Base-by-base conservation (phyloP, 23 red algal genomes). In the Agarophyton chilense region DNA sequence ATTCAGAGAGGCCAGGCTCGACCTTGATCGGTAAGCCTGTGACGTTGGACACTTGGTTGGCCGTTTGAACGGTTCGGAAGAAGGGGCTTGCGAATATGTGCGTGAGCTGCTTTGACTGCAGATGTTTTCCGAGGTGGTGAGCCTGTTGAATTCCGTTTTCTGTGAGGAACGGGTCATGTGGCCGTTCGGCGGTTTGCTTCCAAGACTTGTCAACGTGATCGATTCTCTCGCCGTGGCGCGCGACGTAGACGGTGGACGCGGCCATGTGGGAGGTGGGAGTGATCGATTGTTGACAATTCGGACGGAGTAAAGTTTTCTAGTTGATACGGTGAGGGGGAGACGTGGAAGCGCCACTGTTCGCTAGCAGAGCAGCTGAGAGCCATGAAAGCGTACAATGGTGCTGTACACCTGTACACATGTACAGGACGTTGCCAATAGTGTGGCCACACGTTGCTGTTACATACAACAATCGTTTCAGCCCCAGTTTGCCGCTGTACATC, bases 201-300 rank as follows among this genome's bases (percentile, higher is more conserved):
- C 95, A 97, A 28, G 29, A 1, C 33, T 65, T 52, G 33, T 97
- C 95, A 22, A 97, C 90, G 61, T 90, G 90, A 83, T 97, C 95
- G 21, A 88, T 62, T 54, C 95, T 78, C 78, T 97, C 95, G 26
- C 95, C 95, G 54, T 97, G 95, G 2, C 95, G 80, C n/a, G 87
- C 94, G 26, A 96, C 65, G 60, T 72, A 94, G 42, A 94, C 68
- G 0, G 72, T 79, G 22, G 80, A 84, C 1, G 80, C 54, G 17
- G 22, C 16, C 61, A 61, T 84, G 24, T 47, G 33, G 16, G 13
- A 2, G 2, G 22, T 35, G 4, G 17, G 31, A 35, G 29, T 2
- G 2, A 18, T 29, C 4, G 55, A 58, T 58, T 26, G n/a, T n/a
- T n/a, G n/a, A 49, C 25, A 25, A 58, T 28, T 28, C 22, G 22